Base-by-base conservation (phyloP, 139 green algal species). In the Astrephomene gubernaculifera region DNA sequence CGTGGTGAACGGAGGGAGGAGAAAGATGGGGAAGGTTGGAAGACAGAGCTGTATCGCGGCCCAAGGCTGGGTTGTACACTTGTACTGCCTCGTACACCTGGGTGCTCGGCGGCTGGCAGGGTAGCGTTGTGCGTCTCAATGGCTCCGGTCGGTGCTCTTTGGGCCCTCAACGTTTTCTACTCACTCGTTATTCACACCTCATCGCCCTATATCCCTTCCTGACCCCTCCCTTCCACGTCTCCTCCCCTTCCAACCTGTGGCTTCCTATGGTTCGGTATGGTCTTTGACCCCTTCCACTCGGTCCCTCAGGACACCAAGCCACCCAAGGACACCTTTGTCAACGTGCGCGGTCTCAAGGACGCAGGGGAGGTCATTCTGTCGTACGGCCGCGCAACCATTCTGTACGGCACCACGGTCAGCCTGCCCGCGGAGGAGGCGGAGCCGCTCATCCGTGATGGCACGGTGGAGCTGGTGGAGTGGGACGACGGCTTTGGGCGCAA, bases 351-450 rank as follows among this genome's bases (percentile, higher is more conserved):
- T 4, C 43, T 85, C n/a, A 82, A 79, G 79, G 86, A 87, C 71
- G 79, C 52, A 29, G 86, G 86, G 25, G 80, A 73, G 45, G 71
- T 84, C 41, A 61, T 89, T 44, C 71, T 89, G 43, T 81, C 60
- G 63, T 89, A 83, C 68, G 86, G 86, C 61, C 79, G 70, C 61
- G 57, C 83, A 36, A 73, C 70, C 31, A 65, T 84, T 5, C 44
- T 84, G 41, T 6, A 41, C 43, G 78, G 78, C 78, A 84, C 43
- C 78, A 84, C 65, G n/a, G 38, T 84, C 61, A 84, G 78, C 61
- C 41, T 89, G 29, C 86, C 86, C 4, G 65, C 71, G 8, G 86
- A 89, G 54, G 86, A 89, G 49, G 86, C 86, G n/a, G 79, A 89
- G 80, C 86, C 86, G 49, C 71, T 89, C 6, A 54, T 89, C 19